phyloP scores from a whole-genome alignment of 73 alveolate species.

The Stentor coeruleus region DNA sequence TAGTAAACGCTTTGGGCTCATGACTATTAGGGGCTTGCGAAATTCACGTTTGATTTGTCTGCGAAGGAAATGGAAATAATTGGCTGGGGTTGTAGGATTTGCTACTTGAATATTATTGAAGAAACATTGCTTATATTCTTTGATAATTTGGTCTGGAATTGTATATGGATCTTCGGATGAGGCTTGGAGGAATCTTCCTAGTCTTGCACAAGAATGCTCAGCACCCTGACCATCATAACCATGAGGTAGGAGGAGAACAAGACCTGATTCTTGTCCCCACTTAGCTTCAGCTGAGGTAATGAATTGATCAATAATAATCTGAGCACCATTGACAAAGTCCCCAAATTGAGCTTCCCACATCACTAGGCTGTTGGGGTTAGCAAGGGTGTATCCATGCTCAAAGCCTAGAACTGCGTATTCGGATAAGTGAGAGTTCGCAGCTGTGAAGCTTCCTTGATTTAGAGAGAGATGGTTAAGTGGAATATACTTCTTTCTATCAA shows the following conservation, averaged over 20 bases:
- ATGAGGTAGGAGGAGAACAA: constrained; percentile 85
- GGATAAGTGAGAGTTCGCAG: constrained; percentile 57
- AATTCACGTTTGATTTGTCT: constrained; percentile 87
- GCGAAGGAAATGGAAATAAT: constrained; percentile 89
- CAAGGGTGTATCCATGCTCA: constrained; percentile 67
- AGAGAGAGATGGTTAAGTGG: constrained; percentile 31
- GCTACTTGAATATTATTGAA: constrained; percentile 53
- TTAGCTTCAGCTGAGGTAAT: constrained; percentile 87
- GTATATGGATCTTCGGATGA: constrained; percentile 62
- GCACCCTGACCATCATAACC: constrained; percentile 98
- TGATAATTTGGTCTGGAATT: constrained; percentile 34
- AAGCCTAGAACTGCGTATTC: constrained; percentile 68
- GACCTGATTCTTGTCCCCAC: constrained; percentile 83
- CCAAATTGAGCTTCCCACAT: constrained; percentile 92
- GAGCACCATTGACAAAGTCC: constrained; percentile 81
- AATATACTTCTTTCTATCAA: constrained; percentile 50
- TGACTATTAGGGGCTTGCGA: constrained; percentile 84
- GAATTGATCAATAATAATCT: constrained; percentile 76
- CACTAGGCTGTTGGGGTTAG: constrained; percentile 72
- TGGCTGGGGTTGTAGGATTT: constrained; percentile 87
- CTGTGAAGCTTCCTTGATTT: constrained; percentile 50
- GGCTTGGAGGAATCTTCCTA: constrained; percentile 80
- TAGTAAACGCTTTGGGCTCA: constrained; percentile 71
- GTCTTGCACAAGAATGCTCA: constrained; percentile 92
- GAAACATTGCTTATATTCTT: constrained; percentile 3